Evolutionary conservation across 495 filamentous ascomycete genomes (phyloP), one percentile per base, ranked within the genome.

Genomic region (Talaromyces proteolyticus): DNA sequence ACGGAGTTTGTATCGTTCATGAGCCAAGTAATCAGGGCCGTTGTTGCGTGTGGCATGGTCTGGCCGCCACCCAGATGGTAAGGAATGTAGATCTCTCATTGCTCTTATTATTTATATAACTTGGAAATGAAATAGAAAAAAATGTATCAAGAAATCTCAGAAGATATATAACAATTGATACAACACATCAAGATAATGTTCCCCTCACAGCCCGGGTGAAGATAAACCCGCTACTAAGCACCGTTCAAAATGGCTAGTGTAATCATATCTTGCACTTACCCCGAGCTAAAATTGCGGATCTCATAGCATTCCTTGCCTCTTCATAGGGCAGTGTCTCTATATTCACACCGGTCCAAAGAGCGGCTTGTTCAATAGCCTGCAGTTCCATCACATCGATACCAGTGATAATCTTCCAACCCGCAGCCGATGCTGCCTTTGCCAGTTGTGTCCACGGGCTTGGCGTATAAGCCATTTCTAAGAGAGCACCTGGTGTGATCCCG

Each of bases 1-100:
- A 3, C 78, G 69, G 29, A 85, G 65, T 51, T 75, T 73, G 19
- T 76, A 67, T 14, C 81, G 76, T 49, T 80, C 69, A 6, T 81
- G 63, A 4, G 71, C 55, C 12, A 43, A 19, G 38, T 63, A 57
- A 19, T 64, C 56, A 10, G 63, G 66, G 25, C 25, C 25, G 25
- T 29, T 29, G 12, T 29, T 29, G 5, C 25, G 25, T 12, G 12
- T 12, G 5, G 25, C 25, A 29, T 29, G 25, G 6, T 29, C 25
- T 5, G 25, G 25, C 25, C 25, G 25, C 12, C 6, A 29, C 6
- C 25, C 25, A 6, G 25, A 5, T 29, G 25, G 25, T 6, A 29
- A 12, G 12, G 25, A 29, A 29, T 29, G 25, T 6, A 29, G 25
- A 29, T 29, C 25, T n/a, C n/a, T n/a, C n/a, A n/a, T n/a, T n/a